Conservation (phyloP, 2,329 filamentous ascomycete genomes). For the Teratosphaeria viscida region DNA sequence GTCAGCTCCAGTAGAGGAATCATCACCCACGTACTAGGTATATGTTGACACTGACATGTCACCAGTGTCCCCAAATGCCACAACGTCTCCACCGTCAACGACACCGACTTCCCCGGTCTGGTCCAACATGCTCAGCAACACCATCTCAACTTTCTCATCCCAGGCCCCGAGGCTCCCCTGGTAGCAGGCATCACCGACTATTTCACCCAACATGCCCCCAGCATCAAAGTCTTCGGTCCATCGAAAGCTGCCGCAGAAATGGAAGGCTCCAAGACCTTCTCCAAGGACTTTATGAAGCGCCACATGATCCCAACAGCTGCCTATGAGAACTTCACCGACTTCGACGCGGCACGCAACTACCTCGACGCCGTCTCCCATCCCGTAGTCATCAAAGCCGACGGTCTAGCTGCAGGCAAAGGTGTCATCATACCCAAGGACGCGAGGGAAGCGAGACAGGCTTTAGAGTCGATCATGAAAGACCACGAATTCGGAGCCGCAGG, state of each 20-base stretch:
- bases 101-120: conserved; percentile 67
- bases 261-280: conserved; percentile 95
- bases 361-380: conserved; percentile 59
- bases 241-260: conserved; percentile 73
- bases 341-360: conserved; percentile 44
- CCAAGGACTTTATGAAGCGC: conserved; percentile 94
- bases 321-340: conserved; percentile 66
- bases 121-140: conserved; percentile 65
- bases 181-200: conserved; percentile 81
- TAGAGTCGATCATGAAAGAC: conserved; percentile 84
- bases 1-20: not conserved
- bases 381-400: conserved; percentile 88
- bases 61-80: conserved; percentile 22
- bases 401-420: conserved; percentile 87
- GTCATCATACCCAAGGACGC: conserved; percentile 79
- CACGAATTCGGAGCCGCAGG: conserved; percentile 79
- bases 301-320: conserved; percentile 82
- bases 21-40: not conserved
- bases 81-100: conserved; percentile 59
- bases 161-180: conserved; percentile 86
- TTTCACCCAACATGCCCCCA: conserved; percentile 47
- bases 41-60: not conserved
- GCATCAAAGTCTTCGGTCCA: conserved; percentile 75
- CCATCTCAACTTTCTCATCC: conserved; percentile 70
- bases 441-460: conserved; percentile 68